These are phyloP conservation scores for Arthrinium phaeospermum DNA, from an alignment of 2,329 filamentous ascomycete species.

Conservation along the genomic window DNA sequence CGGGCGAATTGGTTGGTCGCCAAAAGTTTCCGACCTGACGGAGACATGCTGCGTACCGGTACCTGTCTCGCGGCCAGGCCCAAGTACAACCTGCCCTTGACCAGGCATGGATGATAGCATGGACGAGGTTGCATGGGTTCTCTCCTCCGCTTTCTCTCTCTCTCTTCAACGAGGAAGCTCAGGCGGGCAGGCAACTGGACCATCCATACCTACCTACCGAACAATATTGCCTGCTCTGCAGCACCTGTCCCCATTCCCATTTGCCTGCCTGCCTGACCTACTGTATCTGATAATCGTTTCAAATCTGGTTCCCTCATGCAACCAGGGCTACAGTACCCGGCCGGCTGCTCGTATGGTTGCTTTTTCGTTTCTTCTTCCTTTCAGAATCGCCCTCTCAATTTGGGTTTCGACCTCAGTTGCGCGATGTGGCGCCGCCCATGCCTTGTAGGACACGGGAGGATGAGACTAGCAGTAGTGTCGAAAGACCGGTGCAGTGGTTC, in stretches of 20 bases:
- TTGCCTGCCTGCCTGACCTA: background rate
- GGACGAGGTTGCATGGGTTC: background rate
- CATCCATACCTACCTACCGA: background rate
- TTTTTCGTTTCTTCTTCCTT: slow-evolving; percentile 9
- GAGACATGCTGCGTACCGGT: background rate
- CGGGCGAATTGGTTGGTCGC: background rate
- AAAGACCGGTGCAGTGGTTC: slow-evolving; percentile 16
- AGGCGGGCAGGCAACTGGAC: background rate
- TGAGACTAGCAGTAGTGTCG: slow-evolving; percentile 13
- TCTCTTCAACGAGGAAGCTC: background rate
- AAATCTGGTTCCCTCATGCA: background rate
- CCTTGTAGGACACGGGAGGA: slow-evolving; percentile 15
- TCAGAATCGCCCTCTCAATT: background rate
- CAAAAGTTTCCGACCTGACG: slow-evolving; percentile 17
- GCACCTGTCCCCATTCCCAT: background rate
- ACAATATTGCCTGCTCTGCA: background rate
- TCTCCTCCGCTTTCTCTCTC: background rate
- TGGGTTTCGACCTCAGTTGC: slow-evolving; percentile 10
- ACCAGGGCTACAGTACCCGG: slow-evolving; percentile 14
- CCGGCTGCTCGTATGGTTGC: background rate
- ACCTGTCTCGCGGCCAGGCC: background rate
- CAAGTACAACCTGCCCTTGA: background rate
- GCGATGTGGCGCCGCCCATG: slow-evolving; percentile 13
- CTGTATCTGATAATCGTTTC: slow-evolving; percentile 18
- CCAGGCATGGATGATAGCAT: background rate